Percentiles rank a stretch among this genome's conserved stretches.
phyloP scores from a whole-genome alignment of 805 yeast species.

The Ogataea philodendri region DNA sequence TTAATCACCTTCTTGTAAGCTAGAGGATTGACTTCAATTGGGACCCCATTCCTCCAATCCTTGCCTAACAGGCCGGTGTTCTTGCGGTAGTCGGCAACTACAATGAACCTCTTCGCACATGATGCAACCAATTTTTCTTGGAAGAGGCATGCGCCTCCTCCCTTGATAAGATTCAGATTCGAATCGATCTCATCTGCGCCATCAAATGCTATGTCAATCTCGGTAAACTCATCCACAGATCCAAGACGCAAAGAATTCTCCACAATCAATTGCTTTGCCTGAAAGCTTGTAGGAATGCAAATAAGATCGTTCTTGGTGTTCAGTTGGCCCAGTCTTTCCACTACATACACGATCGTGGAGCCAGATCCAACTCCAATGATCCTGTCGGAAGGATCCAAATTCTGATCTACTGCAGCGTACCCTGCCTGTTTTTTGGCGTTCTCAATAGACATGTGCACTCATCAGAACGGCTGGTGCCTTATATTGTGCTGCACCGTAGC shows the following conservation, averaged over 20 bases:
- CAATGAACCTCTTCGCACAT: conserved; percentile 68
- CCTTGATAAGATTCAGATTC: conserved; percentile 82
- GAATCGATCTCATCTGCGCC: conserved; percentile 97
- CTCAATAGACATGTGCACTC: conserved; percentile 45
- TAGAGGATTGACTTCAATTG: conserved; percentile 89
- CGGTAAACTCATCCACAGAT: conserved; percentile 75
- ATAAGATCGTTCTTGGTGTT: conserved; percentile 51
- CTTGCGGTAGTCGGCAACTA: conserved; percentile 94
- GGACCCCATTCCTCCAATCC: conserved; percentile 86
- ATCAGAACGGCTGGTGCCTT: too few species aligned
- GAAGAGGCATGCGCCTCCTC: conserved; percentile 97
- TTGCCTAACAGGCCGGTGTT: conserved; percentile 70
- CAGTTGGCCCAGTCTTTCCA: conserved; percentile 84
- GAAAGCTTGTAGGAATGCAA: conserved; percentile 96
- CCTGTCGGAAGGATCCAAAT: conserved; percentile 65
- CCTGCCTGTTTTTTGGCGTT: conserved; percentile 86
- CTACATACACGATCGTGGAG: conserved; percentile 91
- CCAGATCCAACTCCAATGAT: conserved; percentile 96
- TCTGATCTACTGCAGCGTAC: conserved; percentile 86
- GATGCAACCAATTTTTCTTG: conserved; percentile 95
- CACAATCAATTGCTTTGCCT: conserved; percentile 79
- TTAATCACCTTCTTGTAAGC: conserved; percentile 72
- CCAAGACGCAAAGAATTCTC: conserved; percentile 78
- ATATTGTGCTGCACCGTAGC: neutral
- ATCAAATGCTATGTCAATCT: conserved; percentile 89